These are phyloP conservation scores for Mycena alexandri DNA, from an alignment of 768 basidiomycete genomes.

Conservation along the genomic window DNA sequence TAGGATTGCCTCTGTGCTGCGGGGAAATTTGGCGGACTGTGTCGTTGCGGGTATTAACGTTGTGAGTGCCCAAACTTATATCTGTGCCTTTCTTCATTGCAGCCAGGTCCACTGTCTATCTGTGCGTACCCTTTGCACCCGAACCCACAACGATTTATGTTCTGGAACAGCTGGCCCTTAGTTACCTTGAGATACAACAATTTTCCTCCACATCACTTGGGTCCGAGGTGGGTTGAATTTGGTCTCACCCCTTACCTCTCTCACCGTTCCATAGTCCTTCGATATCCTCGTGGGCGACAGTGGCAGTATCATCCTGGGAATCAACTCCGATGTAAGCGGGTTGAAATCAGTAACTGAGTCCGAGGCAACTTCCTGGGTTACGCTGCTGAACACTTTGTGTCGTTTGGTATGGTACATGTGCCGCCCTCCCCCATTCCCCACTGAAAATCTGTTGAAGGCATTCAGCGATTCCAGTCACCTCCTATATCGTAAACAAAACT, in stretches of 20 bases:
- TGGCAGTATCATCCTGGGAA: not conserved
- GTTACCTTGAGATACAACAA: conserved; percentile 1
- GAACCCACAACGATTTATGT: not conserved
- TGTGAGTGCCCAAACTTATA: not conserved
- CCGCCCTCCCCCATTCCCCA: too few species aligned
- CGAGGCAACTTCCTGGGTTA: not conserved
- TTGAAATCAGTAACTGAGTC: not conserved
- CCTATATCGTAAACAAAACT: conserved; percentile 1
- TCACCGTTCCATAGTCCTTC: not conserved
- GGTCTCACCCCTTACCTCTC: not conserved
- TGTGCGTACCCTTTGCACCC: not conserved
- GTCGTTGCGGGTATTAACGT: not conserved
- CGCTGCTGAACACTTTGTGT: not conserved
- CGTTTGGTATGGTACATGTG: not conserved
- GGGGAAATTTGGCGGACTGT: not conserved
- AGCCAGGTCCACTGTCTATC: not conserved
- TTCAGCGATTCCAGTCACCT: not conserved
- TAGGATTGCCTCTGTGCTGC: not conserved
- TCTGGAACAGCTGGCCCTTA: not conserved
- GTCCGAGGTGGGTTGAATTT: not conserved
- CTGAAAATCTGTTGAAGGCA: not conserved
- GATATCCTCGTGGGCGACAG: conserved; percentile 1
- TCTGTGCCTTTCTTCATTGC: too few species aligned
- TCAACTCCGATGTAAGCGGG: not conserved
- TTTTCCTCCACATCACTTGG: not conserved